Evolutionary conservation across 2,329 filamentous ascomycete genomes (phyloP).

Genomic region (Tolypocladium tundrense): DNA sequence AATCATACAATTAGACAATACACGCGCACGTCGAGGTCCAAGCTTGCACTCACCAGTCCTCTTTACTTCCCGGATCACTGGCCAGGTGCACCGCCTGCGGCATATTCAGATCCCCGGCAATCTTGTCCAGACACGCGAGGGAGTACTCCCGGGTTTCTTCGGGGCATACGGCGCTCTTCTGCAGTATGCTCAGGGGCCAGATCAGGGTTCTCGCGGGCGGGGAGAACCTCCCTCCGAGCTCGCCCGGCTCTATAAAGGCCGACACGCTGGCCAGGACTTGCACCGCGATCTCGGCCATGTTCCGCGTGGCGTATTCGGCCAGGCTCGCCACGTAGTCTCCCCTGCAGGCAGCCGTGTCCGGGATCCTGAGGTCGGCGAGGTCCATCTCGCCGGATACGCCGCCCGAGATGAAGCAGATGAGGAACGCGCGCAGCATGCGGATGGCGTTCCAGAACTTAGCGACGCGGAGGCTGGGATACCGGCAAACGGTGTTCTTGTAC

Average conservation of each 20-base stretch:
- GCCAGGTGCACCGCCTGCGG: slow-evolving; percentile 7
- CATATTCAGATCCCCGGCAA: slow-evolving; percentile 11
- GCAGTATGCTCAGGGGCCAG: slow-evolving; percentile 13
- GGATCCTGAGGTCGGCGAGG: background rate
- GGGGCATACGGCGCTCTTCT: slow-evolving; percentile 4
- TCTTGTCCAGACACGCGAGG: slow-evolving; percentile 7
- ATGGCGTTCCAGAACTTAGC: slow-evolving; percentile 15
- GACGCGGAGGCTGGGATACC: slow-evolving; percentile 9
- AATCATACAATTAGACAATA: too few relatives aligned
- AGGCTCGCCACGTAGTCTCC: slow-evolving; percentile 2
- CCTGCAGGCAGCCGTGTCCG: background rate
- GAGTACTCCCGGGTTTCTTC: slow-evolving; percentile 6
- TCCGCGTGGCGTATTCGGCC: slow-evolving; percentile 1
- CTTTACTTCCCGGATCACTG: slow-evolving; percentile 1
- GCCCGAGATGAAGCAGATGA: slow-evolving; percentile 8
- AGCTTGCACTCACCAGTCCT: slow-evolving; percentile 9
- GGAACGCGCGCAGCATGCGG: slow-evolving; percentile 13
- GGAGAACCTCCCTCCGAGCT: slow-evolving; percentile 6
- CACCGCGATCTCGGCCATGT: slow-evolving; percentile 8
- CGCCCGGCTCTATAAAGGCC: slow-evolving; percentile 6
- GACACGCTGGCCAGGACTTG: slow-evolving; percentile 12
- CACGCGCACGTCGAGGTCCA: too few relatives aligned
- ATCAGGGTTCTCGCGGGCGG: slow-evolving; percentile 11
- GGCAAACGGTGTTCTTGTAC: slow-evolving; percentile 6
- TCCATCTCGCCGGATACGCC: slow-evolving; percentile 1